Evolutionary conservation across 495 filamentous ascomycete species (phyloP).

Genomic region (Poronia punctata): DNA sequence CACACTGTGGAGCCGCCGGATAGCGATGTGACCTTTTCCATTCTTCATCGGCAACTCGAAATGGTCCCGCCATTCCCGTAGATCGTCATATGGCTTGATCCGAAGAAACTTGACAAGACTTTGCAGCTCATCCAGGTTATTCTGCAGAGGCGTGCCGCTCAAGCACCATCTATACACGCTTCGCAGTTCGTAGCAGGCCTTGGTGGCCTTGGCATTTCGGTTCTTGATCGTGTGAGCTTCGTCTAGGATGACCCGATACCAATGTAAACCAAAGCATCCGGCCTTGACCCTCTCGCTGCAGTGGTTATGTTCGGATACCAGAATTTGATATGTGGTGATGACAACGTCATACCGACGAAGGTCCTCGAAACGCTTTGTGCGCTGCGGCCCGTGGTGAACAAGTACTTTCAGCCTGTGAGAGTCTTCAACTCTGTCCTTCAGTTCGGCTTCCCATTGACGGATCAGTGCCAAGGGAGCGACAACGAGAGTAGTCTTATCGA

Average conservation of each 20-base stretch:
- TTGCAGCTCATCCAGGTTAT: conserved; percentile 95
- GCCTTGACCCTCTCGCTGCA: conserved; percentile 54
- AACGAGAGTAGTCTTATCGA: conserved; percentile 78
- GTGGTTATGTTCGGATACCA: conserved; percentile 79
- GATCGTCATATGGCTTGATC: conserved; percentile 83
- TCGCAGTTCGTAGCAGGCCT: conserved; percentile 73
- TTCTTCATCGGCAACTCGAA: conserved; percentile 82
- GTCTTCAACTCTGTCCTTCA: conserved; percentile 65
- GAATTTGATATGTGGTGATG: conserved; percentile 92
- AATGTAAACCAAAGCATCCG: conserved; percentile 84
- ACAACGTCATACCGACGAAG: conserved; percentile 88
- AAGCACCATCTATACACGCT: conserved; percentile 91
- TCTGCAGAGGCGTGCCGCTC: conserved; percentile 94
- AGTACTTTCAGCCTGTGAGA: conserved; percentile 67
- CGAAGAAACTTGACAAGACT: conserved; percentile 86
- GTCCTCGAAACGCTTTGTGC: conserved; percentile 67
- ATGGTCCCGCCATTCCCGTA: conserved; percentile 77
- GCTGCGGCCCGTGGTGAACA: conserved; percentile 82
- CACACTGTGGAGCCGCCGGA: conserved; percentile 72
- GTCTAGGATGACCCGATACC: conserved; percentile 93
- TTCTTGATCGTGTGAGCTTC: conserved; percentile 99
- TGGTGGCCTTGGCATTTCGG: conserved; percentile 86
- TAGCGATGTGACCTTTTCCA: conserved; percentile 80
- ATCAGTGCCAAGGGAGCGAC: conserved; percentile 94
- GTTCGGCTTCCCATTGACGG: conserved; percentile 94